phyloP scores from a whole-genome alignment of 495 filamentous ascomycete genomes.

The Penicillium cataractarum region DNA sequence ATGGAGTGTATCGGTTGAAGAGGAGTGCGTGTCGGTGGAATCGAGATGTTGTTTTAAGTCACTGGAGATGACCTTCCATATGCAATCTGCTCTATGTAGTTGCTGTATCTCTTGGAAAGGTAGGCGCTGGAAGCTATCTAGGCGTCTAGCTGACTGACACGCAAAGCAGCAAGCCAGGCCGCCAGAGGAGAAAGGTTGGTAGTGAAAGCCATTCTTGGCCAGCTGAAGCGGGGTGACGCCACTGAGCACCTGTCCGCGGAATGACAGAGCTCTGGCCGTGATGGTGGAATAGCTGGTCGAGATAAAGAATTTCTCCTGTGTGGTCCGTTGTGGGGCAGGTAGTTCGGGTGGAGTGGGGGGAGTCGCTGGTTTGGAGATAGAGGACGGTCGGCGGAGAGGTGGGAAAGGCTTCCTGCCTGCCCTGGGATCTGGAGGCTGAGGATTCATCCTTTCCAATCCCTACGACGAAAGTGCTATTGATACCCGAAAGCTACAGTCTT shows the following conservation, averaged over 20 bases:
- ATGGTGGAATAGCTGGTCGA: slow-evolving; percentile 12
- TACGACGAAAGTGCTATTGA: too few species aligned
- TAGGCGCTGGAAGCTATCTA: slow-evolving; percentile 5
- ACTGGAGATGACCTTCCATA: slow-evolving; percentile 16
- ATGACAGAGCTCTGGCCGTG: slow-evolving; percentile 8
- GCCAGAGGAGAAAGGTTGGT: not conserved
- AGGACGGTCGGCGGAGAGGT: slow-evolving; percentile 2
- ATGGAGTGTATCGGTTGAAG: not conserved
- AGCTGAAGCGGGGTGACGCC: slow-evolving; percentile 12
- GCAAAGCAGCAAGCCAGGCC: slow-evolving; percentile 11
- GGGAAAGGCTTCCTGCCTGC: slow-evolving; percentile 3
- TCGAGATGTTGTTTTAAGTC: slow-evolving; percentile 18
- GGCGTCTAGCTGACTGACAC: slow-evolving; percentile 12
- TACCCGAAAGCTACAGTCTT: too few species aligned
- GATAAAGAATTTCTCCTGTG: slow-evolving; percentile 3
- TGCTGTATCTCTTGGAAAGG: slow-evolving; percentile 11
- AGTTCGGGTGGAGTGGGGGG: slow-evolving; percentile 1
- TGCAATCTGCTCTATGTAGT: slow-evolving; percentile 13
- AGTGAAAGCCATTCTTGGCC: slow-evolving; percentile 8
- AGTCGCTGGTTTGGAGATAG: not conserved
- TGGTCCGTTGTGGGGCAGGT: slow-evolving; percentile 1
- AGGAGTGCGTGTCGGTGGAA: slow-evolving; percentile 3
- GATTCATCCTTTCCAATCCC: slow-evolving; percentile 1
- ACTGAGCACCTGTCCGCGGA: slow-evolving; percentile 9
- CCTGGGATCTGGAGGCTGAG: not conserved